Base-by-base conservation (phyloP, 257 asterid genomes). In the Orobanche coerulescens region DNA sequence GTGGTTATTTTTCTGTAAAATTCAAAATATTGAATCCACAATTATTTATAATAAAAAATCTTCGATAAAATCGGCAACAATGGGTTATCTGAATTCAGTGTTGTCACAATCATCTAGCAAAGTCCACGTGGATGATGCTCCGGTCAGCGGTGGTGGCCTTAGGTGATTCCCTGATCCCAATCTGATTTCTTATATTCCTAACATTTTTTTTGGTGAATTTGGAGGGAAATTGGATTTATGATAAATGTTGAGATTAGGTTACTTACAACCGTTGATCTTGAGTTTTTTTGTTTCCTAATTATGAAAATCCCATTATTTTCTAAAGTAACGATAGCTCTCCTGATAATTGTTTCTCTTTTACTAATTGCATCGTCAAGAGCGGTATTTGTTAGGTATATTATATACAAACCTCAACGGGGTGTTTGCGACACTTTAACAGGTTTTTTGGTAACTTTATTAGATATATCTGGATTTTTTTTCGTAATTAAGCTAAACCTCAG, bases 81-180 rank as follows among this genome's bases (percentile, higher is more conserved):
- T 88, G 96, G 93, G 90, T 57, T 83, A 81, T 74, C 70, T 88
- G 64, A 79, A 85, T 81, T 85, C 86, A 4, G 92, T 78, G 36
- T 72, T 85, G 71, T 74, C 92, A 1, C 79, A 82, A 12, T 73
- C 84, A 26, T 61, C 85, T 23, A 79, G 79, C 75, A 82, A 80
- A 64, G 66, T 67, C 37, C 83, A 69, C 46, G 84, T 58, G 15
- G 83, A 78, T 36, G 86, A 82, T 66, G 82, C 81, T 2, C 96
- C 94, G 4, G 96, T 81, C 33, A 87, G 85, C 72, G 94, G 96
- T 26, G 94, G 96, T 6, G 96, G 96, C 50, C 79, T 79, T 40
- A 84, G 96, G 94, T 85, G 69, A 64, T 61, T 68, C 55, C 44
- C 56, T 69, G n/a, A 2, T 20, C 23, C 59, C 59, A 37, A 13